Evolutionary conservation across 192 early-diverging fungal genomes (phyloP), one percentile per base, ranked within the genome.

Genomic region (Gonapodya prolifera): DNA sequence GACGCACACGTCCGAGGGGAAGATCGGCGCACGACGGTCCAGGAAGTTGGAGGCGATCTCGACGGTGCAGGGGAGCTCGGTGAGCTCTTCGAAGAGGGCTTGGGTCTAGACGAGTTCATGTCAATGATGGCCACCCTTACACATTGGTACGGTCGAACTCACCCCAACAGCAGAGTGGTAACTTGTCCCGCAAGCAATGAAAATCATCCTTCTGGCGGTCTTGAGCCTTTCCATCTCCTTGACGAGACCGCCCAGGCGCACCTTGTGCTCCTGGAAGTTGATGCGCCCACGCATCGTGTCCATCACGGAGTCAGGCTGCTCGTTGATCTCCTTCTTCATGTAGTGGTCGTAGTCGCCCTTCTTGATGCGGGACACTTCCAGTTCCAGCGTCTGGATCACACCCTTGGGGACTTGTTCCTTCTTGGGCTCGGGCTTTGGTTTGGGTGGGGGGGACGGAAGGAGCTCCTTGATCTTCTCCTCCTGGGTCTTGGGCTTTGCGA

Each of bases 201-300:
- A 99, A 30, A 99, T 92, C 71, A 99, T 96, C 79, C 97, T 91
- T 70, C 96, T 89, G 86, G 93, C 96, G n/a, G n/a, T n/a, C n/a
- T n/a, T n/a, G n/a, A n/a, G n/a, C 77, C 97, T 89, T 77, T 96
- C 91, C 81, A 99, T 98, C 77, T 92, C 96, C 16, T 92, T 83
- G 31, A 97, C 81, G 77, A 99, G 87, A 77, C 97, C 97, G 78
- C 97, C 97, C 23, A 99, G 85, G 35, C 90, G 96, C 34, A 99
- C 92, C 75, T 88, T 90, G 87, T 94, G 90, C 85, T 86, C 91
- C 79, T 96, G 91, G 86, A 97, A 98, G 91, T 99, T 96, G 83
- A 99, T 93, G 84, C 97, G 95, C 70, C 97, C 97, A 85, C 96
- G 92, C 93, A 99, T 99, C 79, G 97, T 98, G 91, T 99, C 98